Conservation (phyloP, 306 rosid species). For the Clitoria ternatea region DNA sequence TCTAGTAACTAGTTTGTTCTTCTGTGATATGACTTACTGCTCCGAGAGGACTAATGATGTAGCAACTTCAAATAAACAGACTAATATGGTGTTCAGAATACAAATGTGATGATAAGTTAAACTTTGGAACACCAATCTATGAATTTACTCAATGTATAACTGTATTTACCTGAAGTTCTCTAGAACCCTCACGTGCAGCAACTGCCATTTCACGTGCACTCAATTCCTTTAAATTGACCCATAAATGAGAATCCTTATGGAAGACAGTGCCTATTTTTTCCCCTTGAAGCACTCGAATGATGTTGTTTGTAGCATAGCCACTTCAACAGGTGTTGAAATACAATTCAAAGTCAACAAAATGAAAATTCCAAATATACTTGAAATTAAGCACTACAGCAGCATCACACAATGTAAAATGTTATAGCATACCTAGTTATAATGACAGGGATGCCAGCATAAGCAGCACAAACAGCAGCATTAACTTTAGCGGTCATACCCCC, state of each 20-base stretch:
- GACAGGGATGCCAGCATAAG: constrained; percentile 78
- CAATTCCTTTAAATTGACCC: constrained; percentile 59
- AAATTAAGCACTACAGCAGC: constrained; percentile 3
- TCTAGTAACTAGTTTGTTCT: no score
- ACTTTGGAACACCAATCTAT: not conserved
- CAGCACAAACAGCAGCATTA: constrained; percentile 78
- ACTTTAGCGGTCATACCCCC: constrained; percentile 99
- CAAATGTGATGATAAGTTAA: not conserved
- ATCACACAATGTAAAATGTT: not conserved
- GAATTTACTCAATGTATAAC: not conserved
- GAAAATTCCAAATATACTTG: constrained; percentile 6
- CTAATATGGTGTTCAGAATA: not conserved
- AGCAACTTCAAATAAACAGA: not conserved
- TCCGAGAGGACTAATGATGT: no score
- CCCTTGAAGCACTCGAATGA: constrained; percentile 80
- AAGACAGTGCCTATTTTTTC: constrained; percentile 83
- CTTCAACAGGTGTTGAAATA: constrained; percentile 33
- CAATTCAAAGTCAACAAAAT: constrained; percentile 26
- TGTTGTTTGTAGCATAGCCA: constrained; percentile 76
- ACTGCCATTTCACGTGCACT: constrained; percentile 80
- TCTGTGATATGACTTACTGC: not conserved
- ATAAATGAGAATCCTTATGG: constrained; percentile 84
- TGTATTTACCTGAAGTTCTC: constrained; percentile 64
- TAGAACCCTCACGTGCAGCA: constrained; percentile 70
- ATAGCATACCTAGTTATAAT: constrained; percentile 83